Base-by-base conservation (phyloP, 179 eudicot species). In the Dionaea muscipula region DNA sequence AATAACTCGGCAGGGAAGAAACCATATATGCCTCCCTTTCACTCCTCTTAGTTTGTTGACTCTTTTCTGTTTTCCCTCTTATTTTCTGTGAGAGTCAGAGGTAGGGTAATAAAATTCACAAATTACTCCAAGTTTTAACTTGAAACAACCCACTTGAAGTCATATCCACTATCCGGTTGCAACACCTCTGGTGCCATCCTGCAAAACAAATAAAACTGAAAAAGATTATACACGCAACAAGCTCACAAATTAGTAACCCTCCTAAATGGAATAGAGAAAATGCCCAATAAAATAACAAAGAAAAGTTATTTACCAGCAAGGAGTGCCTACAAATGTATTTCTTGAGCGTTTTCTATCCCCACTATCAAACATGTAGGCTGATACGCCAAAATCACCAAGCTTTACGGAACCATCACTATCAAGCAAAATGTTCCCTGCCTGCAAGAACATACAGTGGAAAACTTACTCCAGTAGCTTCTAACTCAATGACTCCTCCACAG, bases 141-240 rank as follows among this genome's bases (percentile, higher is more conserved):
- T 24, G 14, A 16, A 28, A 16, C 33, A 39, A 86, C 98, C 45
- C 69, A 91, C 98, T 91, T 91, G 73, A 87, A 87, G 72, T 91
- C 81, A 70, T 91, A 91, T 66, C 98, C 98, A 56, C 80, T 82
- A 61, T 80, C 88, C 28, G 94, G 94, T 72, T 91, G 98, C 83
- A 91, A 69, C 41, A 91, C 98, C 77, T 91, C 98, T 35, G 98
- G 98, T 25, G 98, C 98, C 98, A 91, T 91, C 98, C 98, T 91
- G 66, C 51, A 66, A 65, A 66, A 33, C 28, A 24, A 33, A 61
- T 37, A 62, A 23, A 45, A 40, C n/a, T 65, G 26, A 18, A 45
- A 67, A 55, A 19, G 41, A 39, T 41, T 23, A 55, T n/a, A 53
- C 37, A 59, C 51, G 21, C 17, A 16, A 45, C 9, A 19, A 13